Evolutionary conservation across 2,329 filamentous ascomycete species (phyloP).

Genomic region (Fusarium sp.): DNA sequence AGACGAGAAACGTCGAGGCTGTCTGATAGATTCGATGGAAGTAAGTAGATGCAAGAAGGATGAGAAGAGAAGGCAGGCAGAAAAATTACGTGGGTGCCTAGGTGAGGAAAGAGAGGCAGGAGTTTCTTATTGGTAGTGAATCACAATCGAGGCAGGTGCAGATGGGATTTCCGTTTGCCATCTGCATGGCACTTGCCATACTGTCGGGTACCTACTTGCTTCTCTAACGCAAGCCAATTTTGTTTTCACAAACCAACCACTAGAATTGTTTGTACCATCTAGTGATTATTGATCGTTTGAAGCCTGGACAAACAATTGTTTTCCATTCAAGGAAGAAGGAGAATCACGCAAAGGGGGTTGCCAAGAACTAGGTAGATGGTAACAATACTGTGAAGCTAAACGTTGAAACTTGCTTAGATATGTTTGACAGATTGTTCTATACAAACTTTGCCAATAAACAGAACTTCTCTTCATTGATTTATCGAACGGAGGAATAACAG

Average conservation of each 20-base stretch:
- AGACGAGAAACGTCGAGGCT: background rate
- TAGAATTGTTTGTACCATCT: background rate
- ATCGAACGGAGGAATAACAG: background rate
- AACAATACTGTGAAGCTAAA: background rate
- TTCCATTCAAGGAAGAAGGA: background rate
- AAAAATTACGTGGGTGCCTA: background rate
- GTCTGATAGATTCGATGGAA: background rate
- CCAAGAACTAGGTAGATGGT: background rate
- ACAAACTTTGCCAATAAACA: background rate
- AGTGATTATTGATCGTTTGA: background rate
- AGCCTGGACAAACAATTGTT: background rate
- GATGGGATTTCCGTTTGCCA: conserved; percentile 9
- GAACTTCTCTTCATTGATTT: background rate
- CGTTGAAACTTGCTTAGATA: background rate
- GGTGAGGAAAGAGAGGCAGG: background rate
- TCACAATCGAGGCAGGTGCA: background rate
- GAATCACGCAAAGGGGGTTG: background rate
- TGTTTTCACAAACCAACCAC: background rate
- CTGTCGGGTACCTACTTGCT: conserved; percentile 11
- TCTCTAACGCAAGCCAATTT: background rate
- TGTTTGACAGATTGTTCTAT: background rate
- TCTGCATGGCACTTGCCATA: conserved; percentile 4
- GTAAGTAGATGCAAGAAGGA: background rate
- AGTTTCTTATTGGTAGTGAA: background rate
- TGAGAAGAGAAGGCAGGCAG: background rate